These are phyloP conservation scores for Saccharum hybrid DNA, from an alignment of 202 grass and related monocot species.

Conservation along the genomic window DNA sequence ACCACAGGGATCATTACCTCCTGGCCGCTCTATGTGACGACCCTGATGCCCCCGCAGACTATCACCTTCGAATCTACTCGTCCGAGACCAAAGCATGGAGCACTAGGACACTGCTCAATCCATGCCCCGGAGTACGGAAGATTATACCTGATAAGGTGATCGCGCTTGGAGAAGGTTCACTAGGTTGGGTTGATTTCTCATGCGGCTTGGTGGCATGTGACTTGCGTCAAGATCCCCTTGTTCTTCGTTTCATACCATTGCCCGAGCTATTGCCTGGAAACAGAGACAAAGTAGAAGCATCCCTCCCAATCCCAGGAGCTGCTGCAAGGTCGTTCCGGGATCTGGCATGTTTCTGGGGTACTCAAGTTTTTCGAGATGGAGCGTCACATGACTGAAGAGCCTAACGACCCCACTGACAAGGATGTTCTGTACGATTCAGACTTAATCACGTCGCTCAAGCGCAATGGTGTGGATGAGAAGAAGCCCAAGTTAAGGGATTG, in stretches of 20 bases:
- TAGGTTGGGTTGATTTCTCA: constrained; percentile 25
- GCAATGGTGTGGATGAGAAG: not conserved
- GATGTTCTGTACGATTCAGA: constrained; percentile 23
- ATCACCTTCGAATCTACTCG: not conserved
- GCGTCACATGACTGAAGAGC: not conserved
- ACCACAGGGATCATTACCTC: too few species aligned
- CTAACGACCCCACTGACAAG: not conserved
- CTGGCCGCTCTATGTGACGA: too few species aligned
- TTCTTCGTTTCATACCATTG: too few species aligned
- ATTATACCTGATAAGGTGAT: not conserved
- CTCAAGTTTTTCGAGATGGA: too few species aligned
- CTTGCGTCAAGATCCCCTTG: too few species aligned
- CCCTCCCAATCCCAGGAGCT: too few species aligned
- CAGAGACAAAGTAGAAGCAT: too few species aligned
- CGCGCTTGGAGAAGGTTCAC: not conserved
- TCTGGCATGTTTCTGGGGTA: too few species aligned
- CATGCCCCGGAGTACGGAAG: not conserved
- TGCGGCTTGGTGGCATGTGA: not conserved
- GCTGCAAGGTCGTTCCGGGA: too few species aligned
- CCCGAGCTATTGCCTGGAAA: too few species aligned
- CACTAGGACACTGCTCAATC: not conserved
- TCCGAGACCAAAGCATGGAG: not conserved
- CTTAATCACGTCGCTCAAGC: constrained; percentile 4
- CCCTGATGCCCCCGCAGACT: not conserved
- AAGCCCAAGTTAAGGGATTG: not conserved